These are phyloP conservation scores for Amborella trichopoda DNA, from an alignment of 164 flowering plant species.

Conservation along the genomic window DNA sequence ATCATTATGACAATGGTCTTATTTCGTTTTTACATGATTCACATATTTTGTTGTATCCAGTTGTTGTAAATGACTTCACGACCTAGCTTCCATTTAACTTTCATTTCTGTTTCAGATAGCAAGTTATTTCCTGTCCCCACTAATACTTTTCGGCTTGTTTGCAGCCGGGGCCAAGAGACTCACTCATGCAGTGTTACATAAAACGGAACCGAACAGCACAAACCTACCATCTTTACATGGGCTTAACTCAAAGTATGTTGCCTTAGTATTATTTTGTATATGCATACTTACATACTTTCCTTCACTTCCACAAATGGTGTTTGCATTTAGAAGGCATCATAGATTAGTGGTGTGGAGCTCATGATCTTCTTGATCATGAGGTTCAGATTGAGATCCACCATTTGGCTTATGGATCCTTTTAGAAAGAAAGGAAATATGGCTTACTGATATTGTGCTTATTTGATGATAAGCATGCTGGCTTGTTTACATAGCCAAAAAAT, in stretches of 20 bases:
- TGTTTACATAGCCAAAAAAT: no score
- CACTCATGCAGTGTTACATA: conserved; percentile 70
- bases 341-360: neutral
- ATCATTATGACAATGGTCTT: neutral
- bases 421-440: no score
- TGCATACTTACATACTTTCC: neutral
- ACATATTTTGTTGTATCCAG: no score
- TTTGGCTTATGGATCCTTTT: no score
- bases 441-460: no score
- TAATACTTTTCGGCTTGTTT: neutral
- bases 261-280: neutral
- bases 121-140: neutral
- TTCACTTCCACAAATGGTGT: neutral
- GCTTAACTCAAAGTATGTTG: conserved; percentile 52
- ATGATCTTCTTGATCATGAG: neutral
- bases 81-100: neutral
- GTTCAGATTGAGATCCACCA: neutral
- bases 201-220: conserved; percentile 52
- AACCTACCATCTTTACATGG: conserved; percentile 61
- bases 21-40: neutral
- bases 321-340: neutral
- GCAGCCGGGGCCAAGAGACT: conserved; percentile 90
- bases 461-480: no score
- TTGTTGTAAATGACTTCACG: neutral
- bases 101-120: neutral